Percentiles rank a stretch among this genome's conserved stretches.
Evolutionary conservation across 768 basidiomycete species (phyloP).

Genomic region (Tephrocybe sp.): DNA sequence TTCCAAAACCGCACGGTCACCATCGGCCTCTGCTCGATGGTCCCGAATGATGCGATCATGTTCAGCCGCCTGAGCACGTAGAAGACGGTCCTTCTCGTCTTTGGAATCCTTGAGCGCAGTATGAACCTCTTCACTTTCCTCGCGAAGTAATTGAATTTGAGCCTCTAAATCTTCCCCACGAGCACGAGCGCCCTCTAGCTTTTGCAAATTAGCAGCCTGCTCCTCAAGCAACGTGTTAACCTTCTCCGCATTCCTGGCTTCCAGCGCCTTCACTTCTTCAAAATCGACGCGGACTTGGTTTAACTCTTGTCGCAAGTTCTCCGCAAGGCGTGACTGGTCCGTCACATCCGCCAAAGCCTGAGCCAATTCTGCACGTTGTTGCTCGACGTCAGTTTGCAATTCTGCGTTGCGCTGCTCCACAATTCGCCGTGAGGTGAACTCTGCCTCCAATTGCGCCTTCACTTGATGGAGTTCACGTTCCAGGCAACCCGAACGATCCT

Average conservation of each 20-base stretch:
- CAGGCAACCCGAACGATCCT: slow-evolving; percentile 51
- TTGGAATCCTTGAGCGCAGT: slow-evolving; percentile 66
- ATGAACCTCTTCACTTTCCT: slow-evolving; percentile 73
- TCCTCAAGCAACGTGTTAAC: slow-evolving; percentile 70
- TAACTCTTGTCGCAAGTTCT: slow-evolving; percentile 63
- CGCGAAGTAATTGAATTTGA: slow-evolving; percentile 68
- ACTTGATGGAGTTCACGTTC: slow-evolving; percentile 68
- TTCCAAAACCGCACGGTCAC: slow-evolving; percentile 90
- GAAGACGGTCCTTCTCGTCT: slow-evolving; percentile 75
- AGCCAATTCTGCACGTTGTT: slow-evolving; percentile 52
- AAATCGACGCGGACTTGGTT: slow-evolving; percentile 59
- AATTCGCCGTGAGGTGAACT: slow-evolving; percentile 57
- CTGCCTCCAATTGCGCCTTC: slow-evolving; percentile 63
- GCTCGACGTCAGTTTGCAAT: slow-evolving; percentile 53
- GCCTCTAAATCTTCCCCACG: slow-evolving; percentile 75
- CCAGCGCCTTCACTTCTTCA: slow-evolving; percentile 67
- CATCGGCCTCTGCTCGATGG: slow-evolving; percentile 90
- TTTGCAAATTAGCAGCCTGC: slow-evolving; percentile 68
- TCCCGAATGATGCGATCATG: slow-evolving; percentile 72
- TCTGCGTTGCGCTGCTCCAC: slow-evolving; percentile 66
- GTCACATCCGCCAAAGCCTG: slow-evolving; percentile 67
- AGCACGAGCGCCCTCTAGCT: slow-evolving; percentile 72
- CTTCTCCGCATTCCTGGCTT: slow-evolving; percentile 62
- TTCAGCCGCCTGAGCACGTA: slow-evolving; percentile 71
- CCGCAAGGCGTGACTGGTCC: slow-evolving; percentile 60